These are phyloP conservation scores for Fonsecaea pedrosoi DNA, from an alignment of 2,329 filamentous ascomycete genomes.

Conservation along the genomic window DNA sequence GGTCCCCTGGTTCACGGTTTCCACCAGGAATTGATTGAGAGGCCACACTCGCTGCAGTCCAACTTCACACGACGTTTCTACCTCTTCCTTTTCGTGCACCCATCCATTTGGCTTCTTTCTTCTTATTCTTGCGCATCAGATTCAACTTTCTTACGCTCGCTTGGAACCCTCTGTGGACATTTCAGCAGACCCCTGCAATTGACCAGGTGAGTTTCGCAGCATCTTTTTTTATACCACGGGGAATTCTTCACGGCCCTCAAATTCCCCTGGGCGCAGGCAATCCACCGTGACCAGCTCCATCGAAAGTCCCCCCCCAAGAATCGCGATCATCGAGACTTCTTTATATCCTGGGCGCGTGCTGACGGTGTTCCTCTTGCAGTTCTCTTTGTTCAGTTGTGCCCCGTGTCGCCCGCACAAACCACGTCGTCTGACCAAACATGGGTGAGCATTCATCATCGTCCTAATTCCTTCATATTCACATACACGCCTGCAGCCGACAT, in stretches of 20 bases:
- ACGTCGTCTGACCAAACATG: conserved; percentile 30
- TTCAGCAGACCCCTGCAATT: conserved; percentile 13
- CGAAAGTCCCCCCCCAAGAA: background rate
- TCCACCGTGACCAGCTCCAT: conserved; percentile 16
- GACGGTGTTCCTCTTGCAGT: conserved; percentile 22
- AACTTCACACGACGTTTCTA: conserved; percentile 18
- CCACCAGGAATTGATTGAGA: conserved; percentile 16
- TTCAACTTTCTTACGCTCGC: conserved; percentile 32
- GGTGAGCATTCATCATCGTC: conserved; percentile 31
- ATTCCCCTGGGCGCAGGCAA: conserved; percentile 17
- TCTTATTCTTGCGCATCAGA: conserved; percentile 28
- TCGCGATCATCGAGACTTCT: background rate
- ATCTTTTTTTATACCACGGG: background rate
- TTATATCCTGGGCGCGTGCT: conserved; percentile 23
- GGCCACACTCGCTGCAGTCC: conserved; percentile 12
- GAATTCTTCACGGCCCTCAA: conserved; percentile 1
- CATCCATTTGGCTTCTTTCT: conserved; percentile 20
- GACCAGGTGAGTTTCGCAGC: conserved; percentile 15
- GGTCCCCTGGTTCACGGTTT: conserved; percentile 8
- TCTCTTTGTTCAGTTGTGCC: conserved; percentile 22
- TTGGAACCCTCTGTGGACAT: conserved; percentile 19
- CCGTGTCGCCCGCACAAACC: conserved; percentile 27
- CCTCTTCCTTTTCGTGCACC: conserved; percentile 25
- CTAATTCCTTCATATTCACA: conserved; percentile 8
- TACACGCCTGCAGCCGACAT: conserved; percentile 5